Percentiles rank a stretch among this genome's conserved stretches.
Conservation (phyloP, 2,329 filamentous ascomycete species). For the Delphinella strobiligena region DNA sequence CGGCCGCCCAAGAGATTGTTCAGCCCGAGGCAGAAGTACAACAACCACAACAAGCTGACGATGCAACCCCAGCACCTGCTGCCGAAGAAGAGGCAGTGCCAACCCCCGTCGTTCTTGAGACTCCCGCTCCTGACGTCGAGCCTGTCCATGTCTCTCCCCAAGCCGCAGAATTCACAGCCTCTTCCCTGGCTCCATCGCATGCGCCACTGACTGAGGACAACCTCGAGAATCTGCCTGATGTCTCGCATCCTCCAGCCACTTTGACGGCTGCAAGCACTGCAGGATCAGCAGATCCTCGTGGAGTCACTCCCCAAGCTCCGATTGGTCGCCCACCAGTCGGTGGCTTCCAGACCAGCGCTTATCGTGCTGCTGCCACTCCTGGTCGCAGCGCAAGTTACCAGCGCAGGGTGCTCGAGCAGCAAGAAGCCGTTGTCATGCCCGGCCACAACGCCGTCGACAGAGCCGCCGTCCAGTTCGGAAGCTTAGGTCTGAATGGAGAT, state of each 20-base stretch:
- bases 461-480: slow-evolving; percentile 89
- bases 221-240: slow-evolving; percentile 79
- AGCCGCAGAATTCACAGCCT: slow-evolving; percentile 8
- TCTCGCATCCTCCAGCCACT: slow-evolving; percentile 62
- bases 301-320: slow-evolving; percentile 55
- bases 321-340: slow-evolving; percentile 51
- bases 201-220: slow-evolving; percentile 85
- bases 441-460: slow-evolving; percentile 91
- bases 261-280: slow-evolving; percentile 83
- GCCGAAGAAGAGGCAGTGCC: slow-evolving; percentile 10
- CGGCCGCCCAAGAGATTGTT: slow-evolving; percentile 13
- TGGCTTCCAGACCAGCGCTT: slow-evolving; percentile 67
- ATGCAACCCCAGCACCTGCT: slow-evolving; percentile 1
- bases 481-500: slow-evolving; percentile 79
- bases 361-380: slow-evolving; percentile 58
- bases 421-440: slow-evolving; percentile 96
- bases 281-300: slow-evolving; percentile 69
- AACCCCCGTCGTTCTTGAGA: slow-evolving; percentile 11
- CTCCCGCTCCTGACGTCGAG: slow-evolving; percentile 12
- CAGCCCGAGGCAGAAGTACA: slow-evolving; percentile 13
- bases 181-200: slow-evolving; percentile 55
- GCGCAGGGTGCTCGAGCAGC: slow-evolving; percentile 80
- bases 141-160: slow-evolving; percentile 15
- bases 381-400: slow-evolving; percentile 68
- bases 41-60: slow-evolving; percentile 9